Evolutionary conservation across 208 protist species (phyloP), one percentile per base, ranked within the genome.

Genomic region (Leptomonas seymouri): DNA sequence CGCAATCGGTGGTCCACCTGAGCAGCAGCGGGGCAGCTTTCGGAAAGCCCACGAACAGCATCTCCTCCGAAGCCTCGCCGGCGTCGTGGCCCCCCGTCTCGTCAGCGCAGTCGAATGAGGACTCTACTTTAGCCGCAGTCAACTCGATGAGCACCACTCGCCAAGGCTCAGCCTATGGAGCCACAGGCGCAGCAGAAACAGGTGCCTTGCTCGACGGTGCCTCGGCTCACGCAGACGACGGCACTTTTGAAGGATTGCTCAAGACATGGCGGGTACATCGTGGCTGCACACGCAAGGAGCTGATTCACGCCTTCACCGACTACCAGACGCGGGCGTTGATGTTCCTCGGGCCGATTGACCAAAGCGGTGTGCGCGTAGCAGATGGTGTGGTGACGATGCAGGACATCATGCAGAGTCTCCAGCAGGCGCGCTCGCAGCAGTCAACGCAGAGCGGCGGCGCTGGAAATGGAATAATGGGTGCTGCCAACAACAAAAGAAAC

Each of bases 261-360:
- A 54, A 27, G 65, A 62, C 51, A 2, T 92, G 87, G 85, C 55
- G 67, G 1, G 70, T 89, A 5, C 82, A 85, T 64, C 46, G 55
- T 30, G 90, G 90, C 20, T 91, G 90, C 63, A 95, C 90, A 1
- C 87, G 90, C 49, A 93, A 95, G 70, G 87, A 91, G 66, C 72
- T 95, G 16, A 80, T 93, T 34, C 76, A 79, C 20, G 73, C 72
- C 59, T 86, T 95, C 74, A 70, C 60, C 8, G 74, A 82, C 49
- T 57, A 65, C 14, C 53, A 27, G 8, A 86, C 75, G 21, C 71
- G 81, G 12, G 77, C 66, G 4, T 42, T 95, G 20, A 85, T 93
- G 71, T 63, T 93, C 49, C 80, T 95, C 9, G 80, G 78, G 20
- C 73, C 76, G 14, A 74, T 87, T 14, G 74, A 83, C 34, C 63